A percentile compares a stretch with the other conserved stretches of the same genome.
Evolutionary conservation across 192 early-diverging fungal genomes (phyloP).

Genomic region (Phycomyces nitens): DNA sequence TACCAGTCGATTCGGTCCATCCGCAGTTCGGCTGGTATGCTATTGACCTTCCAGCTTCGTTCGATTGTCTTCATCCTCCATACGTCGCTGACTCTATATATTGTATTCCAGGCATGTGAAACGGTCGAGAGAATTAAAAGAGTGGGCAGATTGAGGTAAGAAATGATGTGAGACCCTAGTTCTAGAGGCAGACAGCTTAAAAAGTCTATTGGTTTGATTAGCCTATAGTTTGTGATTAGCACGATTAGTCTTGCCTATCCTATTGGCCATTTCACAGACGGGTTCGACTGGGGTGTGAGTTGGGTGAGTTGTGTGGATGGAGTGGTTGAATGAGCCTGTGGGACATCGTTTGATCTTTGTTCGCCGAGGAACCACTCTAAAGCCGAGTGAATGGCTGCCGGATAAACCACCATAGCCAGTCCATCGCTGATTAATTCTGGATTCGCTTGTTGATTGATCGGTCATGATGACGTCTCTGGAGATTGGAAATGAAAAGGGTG

Average conservation of each 20-base stretch:
- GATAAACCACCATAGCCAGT: constrained; percentile 17
- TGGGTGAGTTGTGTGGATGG: not conserved
- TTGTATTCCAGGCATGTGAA: constrained; percentile 62
- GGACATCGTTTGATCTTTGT: constrained; percentile 6
- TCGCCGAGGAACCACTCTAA: not conserved
- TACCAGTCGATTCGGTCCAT: constrained; percentile 58
- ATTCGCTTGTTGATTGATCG: not conserved
- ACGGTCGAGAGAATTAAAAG: constrained; percentile 60
- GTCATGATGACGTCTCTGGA: not conserved
- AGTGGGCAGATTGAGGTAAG: constrained; percentile 58
- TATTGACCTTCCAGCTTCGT: constrained; percentile 50
- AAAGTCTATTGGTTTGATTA: constrained; percentile 42
- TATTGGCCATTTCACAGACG: too few species aligned
- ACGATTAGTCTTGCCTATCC: too few species aligned
- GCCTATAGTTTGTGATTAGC: not conserved
- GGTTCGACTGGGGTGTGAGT: too few species aligned
- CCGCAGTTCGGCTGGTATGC: constrained; percentile 8
- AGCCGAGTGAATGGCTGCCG: constrained; percentile 10
- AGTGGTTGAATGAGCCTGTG: not conserved
- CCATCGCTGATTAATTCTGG: not conserved
- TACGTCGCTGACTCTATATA: constrained; percentile 65
- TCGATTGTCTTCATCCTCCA: constrained; percentile 65
- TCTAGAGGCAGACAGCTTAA: constrained; percentile 68
- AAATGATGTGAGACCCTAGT: constrained; percentile 64
- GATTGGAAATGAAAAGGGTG: not conserved